Base-by-base conservation (phyloP, 495 filamentous ascomycete genomes). In the Tuber indicum region DNA sequence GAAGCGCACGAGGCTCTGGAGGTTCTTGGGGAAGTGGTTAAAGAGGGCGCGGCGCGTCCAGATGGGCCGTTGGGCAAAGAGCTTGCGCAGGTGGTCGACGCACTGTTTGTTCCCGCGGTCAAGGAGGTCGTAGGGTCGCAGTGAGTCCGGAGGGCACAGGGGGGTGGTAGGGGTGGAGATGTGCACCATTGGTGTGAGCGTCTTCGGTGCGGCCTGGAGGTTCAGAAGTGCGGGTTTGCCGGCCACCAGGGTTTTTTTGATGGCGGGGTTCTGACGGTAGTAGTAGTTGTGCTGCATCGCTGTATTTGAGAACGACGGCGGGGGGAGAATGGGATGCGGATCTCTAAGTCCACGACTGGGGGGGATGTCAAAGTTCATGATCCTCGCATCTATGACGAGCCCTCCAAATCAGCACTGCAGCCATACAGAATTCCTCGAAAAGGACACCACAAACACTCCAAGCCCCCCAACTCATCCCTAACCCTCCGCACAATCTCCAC, bases 21-120 rank as follows among this genome's bases (percentile, higher is more conserved):
- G 82, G 47, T 82, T 81, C 52, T 78, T 77, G 5, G 82, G 82
- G 42, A 84, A 84, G 32, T 87, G 84, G 84, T 96, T 97, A 81
- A 89, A 88, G 73, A 97, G 86, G 4, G 89, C 91, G 72, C 94
- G 90, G 0, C 94, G 90, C 5, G 94, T 97, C 90, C 93, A 96
- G 81, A 97, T 91, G 6, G 94, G 94, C 1, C 95, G 89, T 76
- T 90, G 83, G 9, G 90, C 86, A 83, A 98, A 90, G 39, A 92
- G 85, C 3, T 84, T 81, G 19, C 87, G 84, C 36, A 97, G 84
- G 44, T 87, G 86, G 3, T 85, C 85, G 81, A 97, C 87, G 45
- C 82, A 83, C 71, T 83, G 78, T 44, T 78, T 82, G 21, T 77
- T 86, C 58, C 91, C 86, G 23, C 85, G 82, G 71, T 87, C 90